Evolutionary conservation across 805 yeast species (phyloP).

Genomic region (Metschnikowia arizonensis): DNA sequence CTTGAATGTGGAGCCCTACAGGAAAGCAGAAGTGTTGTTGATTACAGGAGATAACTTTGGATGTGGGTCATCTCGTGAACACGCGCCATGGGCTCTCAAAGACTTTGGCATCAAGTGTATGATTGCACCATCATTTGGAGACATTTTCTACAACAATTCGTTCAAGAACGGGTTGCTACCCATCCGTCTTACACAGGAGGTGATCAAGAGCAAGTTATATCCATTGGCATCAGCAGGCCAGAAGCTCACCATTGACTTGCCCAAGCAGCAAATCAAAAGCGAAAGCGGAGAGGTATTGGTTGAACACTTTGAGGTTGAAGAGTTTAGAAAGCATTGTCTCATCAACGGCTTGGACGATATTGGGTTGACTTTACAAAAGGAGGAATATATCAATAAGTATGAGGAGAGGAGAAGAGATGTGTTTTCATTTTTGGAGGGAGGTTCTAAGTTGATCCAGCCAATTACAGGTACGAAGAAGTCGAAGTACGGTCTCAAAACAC

Average conservation of each 20-base stretch:
- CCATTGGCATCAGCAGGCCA: slow-evolving; percentile 78
- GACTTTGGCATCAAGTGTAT: slow-evolving; percentile 95
- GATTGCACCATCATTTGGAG: slow-evolving; percentile 98
- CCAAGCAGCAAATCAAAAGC: slow-evolving; percentile 78
- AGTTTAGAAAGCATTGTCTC: slow-evolving; percentile 91
- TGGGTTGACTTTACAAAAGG: slow-evolving; percentile 91
- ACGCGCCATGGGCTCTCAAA: slow-evolving; percentile 98
- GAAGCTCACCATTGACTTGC: slow-evolving; percentile 74
- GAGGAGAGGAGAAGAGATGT: slow-evolving; percentile 73
- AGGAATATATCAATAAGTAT: slow-evolving; percentile 64
- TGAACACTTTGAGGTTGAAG: slow-evolving; percentile 81
- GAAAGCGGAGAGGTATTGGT: slow-evolving; percentile 60
- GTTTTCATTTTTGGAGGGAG: slow-evolving; percentile 92
- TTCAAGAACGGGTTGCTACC: slow-evolving; percentile 95
- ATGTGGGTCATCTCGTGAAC: slow-evolving; percentile 98
- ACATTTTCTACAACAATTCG: slow-evolving; percentile 95
- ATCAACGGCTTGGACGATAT: slow-evolving; percentile 95
- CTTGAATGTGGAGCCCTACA: slow-evolving; percentile 80
- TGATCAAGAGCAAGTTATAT: slow-evolving; percentile 64
- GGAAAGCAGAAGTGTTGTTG: slow-evolving; percentile 73
- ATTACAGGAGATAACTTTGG: slow-evolving; percentile 98
- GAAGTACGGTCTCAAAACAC: slow-evolving; percentile 60
- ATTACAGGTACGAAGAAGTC: slow-evolving; percentile 65
- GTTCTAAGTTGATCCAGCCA: slow-evolving; percentile 65
- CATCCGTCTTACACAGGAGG: slow-evolving; percentile 79